Evolutionary conservation across 2,329 filamentous ascomycete genomes (phyloP).

Genomic region (Fusarium liriodendri): DNA sequence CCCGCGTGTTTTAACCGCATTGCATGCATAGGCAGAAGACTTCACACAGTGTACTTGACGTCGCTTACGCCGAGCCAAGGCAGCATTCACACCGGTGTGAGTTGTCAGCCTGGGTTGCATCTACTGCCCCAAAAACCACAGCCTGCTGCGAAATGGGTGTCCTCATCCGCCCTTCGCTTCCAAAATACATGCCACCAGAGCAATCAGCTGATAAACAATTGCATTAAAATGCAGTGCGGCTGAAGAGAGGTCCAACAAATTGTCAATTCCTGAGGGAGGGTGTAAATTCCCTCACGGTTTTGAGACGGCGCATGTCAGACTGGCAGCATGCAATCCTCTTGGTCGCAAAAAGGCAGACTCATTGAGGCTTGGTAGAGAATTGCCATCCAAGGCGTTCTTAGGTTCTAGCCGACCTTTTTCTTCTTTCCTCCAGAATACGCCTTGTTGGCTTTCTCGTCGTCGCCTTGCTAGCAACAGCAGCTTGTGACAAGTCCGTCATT

Average conservation of each 20-base stretch:
- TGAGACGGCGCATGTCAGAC: background rate
- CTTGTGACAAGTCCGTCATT: background rate
- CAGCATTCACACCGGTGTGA: background rate
- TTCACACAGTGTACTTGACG: background rate
- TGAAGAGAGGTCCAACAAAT: background rate
- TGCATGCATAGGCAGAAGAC: background rate
- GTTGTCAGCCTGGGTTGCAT: background rate
- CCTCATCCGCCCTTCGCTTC: background rate
- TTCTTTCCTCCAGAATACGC: background rate
- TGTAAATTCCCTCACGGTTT: background rate
- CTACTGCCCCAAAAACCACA: background rate
- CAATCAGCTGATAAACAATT: background rate
- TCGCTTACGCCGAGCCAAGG: background rate
- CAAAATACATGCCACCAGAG: background rate
- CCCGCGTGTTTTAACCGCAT: background rate
- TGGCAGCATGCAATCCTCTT: background rate
- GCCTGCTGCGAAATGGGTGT: slow-evolving; percentile 9
- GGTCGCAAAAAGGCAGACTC: background rate
- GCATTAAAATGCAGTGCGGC: background rate
- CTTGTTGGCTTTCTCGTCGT: background rate
- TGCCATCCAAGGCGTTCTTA: background rate
- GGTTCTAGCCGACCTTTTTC: background rate
- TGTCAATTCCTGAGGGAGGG: background rate
- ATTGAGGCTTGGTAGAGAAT: background rate
- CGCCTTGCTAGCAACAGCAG: background rate